phyloP scores from a whole-genome alignment of 73 alveolate species.

The Paramecium octaurelia region DNA sequence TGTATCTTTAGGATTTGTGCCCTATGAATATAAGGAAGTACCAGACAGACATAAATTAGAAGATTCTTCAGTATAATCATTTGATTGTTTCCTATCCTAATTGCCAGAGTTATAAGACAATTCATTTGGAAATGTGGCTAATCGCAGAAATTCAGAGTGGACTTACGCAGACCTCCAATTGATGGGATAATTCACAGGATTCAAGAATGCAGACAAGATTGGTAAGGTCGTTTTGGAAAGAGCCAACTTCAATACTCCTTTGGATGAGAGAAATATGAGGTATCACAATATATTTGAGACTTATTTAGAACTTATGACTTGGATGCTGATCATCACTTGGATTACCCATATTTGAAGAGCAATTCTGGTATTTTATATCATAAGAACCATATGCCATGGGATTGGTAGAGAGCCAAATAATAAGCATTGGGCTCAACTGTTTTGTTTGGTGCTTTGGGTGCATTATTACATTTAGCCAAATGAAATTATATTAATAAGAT shows the following conservation, averaged over 20 bases:
- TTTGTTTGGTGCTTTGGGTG: not conserved
- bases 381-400: slow-evolving; percentile 10
- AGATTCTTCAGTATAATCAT: not conserved
- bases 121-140: not conserved
- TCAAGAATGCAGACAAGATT: not conserved
- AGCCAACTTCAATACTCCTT: not conserved
- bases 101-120: not conserved
- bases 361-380: slow-evolving; percentile 7
- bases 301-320: not conserved
- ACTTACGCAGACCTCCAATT: not conserved
- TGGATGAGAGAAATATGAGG: slow-evolving; percentile 46
- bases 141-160: not conserved
- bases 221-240: slow-evolving; percentile 5
- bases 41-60: not conserved
- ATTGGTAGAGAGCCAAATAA: slow-evolving; percentile 7
- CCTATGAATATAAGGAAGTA: slow-evolving; percentile 3
- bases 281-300: not conserved
- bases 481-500: not conserved
- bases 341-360: slow-evolving; percentile 37
- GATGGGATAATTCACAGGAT: not conserved
- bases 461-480: not conserved
- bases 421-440: slow-evolving; percentile 11
- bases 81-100: not conserved
- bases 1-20: slow-evolving; percentile 23
- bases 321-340: slow-evolving; percentile 23